These are phyloP conservation scores for Plectosphaerella sp. DNA, from an alignment of 2,329 filamentous ascomycete species.

Conservation along the genomic window DNA sequence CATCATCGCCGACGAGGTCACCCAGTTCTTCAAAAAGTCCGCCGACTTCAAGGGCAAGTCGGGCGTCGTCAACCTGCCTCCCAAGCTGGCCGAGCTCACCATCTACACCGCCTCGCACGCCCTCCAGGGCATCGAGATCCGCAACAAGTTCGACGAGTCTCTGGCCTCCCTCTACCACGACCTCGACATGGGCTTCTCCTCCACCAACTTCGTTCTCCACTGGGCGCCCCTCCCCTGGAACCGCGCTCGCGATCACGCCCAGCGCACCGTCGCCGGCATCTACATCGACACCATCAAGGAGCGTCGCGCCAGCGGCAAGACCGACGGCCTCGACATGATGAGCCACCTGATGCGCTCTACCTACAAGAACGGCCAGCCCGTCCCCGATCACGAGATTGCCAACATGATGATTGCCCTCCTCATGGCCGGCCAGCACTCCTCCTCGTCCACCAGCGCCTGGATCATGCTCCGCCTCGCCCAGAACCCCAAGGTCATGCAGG, in stretches of 20 bases:
- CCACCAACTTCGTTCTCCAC: conserved; percentile 85
- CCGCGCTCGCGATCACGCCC: conserved; percentile 72
- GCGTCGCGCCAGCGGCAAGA: conserved; percentile 50
- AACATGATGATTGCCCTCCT: conserved; percentile 93
- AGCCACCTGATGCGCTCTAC: conserved; percentile 81
- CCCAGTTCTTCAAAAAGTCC: conserved; percentile 66
- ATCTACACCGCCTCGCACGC: conserved; percentile 86
- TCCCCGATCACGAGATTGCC: conserved; percentile 82
- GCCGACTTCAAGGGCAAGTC: conserved; percentile 62
- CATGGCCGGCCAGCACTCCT: conserved; percentile 90
- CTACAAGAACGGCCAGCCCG: conserved; percentile 75
- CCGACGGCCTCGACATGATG: conserved; percentile 71
- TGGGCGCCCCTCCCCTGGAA: conserved; percentile 91
- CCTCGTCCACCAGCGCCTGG: conserved; percentile 79
- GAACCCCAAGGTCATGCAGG: conserved; percentile 72
- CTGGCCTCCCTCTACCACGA: conserved; percentile 84
- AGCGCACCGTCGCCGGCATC: conserved; percentile 73
- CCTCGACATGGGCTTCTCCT: conserved; percentile 83
- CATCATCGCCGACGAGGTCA: conserved; percentile 71
- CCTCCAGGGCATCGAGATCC: conserved; percentile 79
- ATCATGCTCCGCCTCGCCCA: conserved; percentile 77
- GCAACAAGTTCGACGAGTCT: conserved; percentile 71
- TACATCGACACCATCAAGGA: conserved; percentile 80
- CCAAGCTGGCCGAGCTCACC: conserved; percentile 78
- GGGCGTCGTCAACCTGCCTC: conserved; percentile 67